Base-by-base conservation (phyloP, 2,329 filamentous ascomycete species). In the Microsporum canis region DNA sequence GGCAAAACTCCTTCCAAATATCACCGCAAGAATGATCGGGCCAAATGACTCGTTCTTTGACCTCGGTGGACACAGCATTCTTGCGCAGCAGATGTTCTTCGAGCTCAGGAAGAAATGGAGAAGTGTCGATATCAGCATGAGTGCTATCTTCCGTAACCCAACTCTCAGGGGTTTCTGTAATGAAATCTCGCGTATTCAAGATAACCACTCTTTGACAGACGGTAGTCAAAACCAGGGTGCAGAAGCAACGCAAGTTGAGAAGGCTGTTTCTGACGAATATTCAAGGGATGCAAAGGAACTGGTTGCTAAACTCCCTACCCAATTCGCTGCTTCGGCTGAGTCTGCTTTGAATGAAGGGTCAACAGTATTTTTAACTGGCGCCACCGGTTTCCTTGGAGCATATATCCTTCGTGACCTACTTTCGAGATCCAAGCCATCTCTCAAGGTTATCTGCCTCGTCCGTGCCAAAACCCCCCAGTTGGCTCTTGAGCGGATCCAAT, bases 371-470 rank as follows among this genome's bases (percentile, higher is more conserved):
- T 76, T 96, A 3, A 96, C 91, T 2, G 91, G 92, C 49, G 90
- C 89, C 3, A 96, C 91, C 3, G 91, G 91, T 1, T 96, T 96
- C 78, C 75, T 96, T 23, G 91, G 91, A 33, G 82, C 88, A 0
- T 95, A 91, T 69, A 78, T 96, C 8, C 77, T 95, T 36, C 82
- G 82, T 60, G 89, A 95, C 60, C 74, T 96, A 0, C 79, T 96
- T 1, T 81, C 82, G 43, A 79, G 87, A 29, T 76, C 78, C 7
- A 75, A 76, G 14, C 80, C 77, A 17, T 73, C 76, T 17, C 77
- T 83, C 12, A 85, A 82, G 65, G 79, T 95, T 7, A 84, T 95
- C 61, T 85, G 86, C 0, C 85, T 91, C 61, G 87, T 95, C 3
- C 86, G 91, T 58, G 84, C 84, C 43, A 85, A 86, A 71, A 83